phyloP scores from a whole-genome alignment of 2,329 filamentous ascomycete species.

The Alternaria consortialis region DNA sequence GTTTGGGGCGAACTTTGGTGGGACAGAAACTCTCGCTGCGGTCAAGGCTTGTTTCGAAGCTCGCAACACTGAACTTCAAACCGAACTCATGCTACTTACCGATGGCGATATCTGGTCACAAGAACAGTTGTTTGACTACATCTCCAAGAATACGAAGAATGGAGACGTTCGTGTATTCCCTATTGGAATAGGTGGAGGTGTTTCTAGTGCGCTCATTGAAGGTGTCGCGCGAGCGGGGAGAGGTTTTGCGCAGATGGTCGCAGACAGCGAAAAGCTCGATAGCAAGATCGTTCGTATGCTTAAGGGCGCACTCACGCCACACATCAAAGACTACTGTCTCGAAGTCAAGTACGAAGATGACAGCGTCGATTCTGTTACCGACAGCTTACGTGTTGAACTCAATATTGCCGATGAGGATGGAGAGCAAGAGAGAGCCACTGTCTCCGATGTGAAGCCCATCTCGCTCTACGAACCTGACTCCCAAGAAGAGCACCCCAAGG shows the following conservation, averaged over 20 bases:
- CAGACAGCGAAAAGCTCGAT: constrained; percentile 9
- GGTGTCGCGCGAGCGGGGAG: constrained; percentile 12
- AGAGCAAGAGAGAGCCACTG: too few species aligned
- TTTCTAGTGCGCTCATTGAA: constrained; percentile 12
- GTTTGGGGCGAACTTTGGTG: constrained; percentile 5
- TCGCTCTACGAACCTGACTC: neutral
- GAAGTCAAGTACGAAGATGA: constrained; percentile 16
- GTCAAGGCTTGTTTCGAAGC: constrained; percentile 5
- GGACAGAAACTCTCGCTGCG: constrained; percentile 5
- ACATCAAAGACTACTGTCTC: constrained; percentile 11
- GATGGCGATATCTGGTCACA: constrained; percentile 14
- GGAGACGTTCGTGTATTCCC: constrained; percentile 11
- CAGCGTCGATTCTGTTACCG: constrained; percentile 6
- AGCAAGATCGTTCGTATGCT: constrained; percentile 17
- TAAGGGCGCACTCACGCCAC: constrained; percentile 14
- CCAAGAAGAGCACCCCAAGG: constrained; percentile 4
- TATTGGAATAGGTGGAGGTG: constrained; percentile 8
- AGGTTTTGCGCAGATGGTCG: constrained; percentile 15
- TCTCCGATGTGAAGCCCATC: neutral
- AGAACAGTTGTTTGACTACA: neutral
- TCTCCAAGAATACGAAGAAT: neutral
- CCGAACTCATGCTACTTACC: constrained; percentile 13
- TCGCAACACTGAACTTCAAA: neutral
- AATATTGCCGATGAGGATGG: neutral
- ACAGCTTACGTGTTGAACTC: constrained; percentile 1